Evolutionary conservation across 1,284 basidiomycete genomes (phyloP).

Genomic region (Porogramme epimiltina): DNA sequence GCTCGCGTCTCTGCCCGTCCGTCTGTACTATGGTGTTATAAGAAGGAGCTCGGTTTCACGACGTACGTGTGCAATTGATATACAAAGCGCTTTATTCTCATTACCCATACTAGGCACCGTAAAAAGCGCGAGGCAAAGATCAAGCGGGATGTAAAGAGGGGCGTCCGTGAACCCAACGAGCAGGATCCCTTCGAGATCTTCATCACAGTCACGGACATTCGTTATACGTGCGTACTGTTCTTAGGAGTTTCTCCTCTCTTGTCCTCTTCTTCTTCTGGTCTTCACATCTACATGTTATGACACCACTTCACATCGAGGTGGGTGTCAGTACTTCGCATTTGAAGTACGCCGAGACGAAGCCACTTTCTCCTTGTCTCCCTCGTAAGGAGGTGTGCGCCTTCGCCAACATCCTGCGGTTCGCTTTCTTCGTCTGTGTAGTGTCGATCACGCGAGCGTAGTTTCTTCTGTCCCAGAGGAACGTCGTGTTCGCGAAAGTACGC

Average conservation of each 20-base stretch:
- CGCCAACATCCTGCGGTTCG: no score
- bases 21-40: conserved; percentile 96
- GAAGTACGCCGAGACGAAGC: no score
- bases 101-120: conserved; percentile 69
- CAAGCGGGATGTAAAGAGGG: conserved; percentile 92
- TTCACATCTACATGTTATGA: no score
- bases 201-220: conserved; percentile 97
- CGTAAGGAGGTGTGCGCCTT: no score
- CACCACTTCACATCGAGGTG: no score
- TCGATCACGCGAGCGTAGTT: no score
- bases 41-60: conserved; percentile 94
- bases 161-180: conserved; percentile 92
- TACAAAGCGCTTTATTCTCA: not conserved
- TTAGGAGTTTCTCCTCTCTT: not conserved
- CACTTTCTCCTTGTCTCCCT: no score
- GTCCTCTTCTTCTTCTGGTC: not conserved
- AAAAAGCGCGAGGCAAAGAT: conserved; percentile 97
- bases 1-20: conserved; percentile 87
- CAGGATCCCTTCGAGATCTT: conserved; percentile 99
- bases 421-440: no score
- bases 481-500: no score
- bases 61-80: conserved; percentile 51
- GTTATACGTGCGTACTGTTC: conserved; percentile 76
- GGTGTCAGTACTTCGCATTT: no score
- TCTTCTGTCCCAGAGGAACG: no score